These are phyloP conservation scores for Nymphaea colorata DNA, from an alignment of 164 flowering plant species.

Conservation along the genomic window DNA sequence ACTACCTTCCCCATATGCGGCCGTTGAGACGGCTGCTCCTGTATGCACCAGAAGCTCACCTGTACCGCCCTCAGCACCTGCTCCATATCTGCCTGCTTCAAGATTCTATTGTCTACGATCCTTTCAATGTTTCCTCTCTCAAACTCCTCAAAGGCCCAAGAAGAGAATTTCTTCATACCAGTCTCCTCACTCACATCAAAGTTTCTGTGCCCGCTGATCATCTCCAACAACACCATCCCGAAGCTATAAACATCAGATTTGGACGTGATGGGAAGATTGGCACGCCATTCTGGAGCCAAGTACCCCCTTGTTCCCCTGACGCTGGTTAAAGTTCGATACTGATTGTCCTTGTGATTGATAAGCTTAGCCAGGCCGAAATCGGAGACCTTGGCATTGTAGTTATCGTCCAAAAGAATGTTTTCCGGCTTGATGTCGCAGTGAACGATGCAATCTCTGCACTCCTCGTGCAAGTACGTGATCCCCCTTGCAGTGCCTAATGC, in stretches of 20 bases:
- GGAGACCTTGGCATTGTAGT: constrained; percentile 56
- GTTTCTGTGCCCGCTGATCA: constrained; percentile 67
- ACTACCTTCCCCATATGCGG: constrained; percentile 30
- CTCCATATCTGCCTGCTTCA: constrained; percentile 17
- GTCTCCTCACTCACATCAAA: constrained; percentile 59
- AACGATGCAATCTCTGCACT: constrained; percentile 78
- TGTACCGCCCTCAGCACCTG: constrained; percentile 15
- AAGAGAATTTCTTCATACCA: constrained; percentile 40
- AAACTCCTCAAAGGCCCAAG: constrained; percentile 78
- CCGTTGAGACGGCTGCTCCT: constrained; percentile 29
- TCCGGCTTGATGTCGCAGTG: constrained; percentile 90
- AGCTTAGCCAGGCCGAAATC: constrained; percentile 82
- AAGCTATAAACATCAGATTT: constrained; percentile 75
- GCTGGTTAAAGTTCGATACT: constrained; percentile 48
- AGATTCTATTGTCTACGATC: constrained; percentile 19
- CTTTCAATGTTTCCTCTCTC: constrained; percentile 40
- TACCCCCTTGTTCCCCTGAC: constrained; percentile 77
- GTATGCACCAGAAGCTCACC: constrained; percentile 32
- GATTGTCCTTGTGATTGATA: constrained; percentile 47
- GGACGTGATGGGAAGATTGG: constrained; percentile 71
- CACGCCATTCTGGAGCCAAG: constrained; percentile 84
- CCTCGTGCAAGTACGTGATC: constrained; percentile 78
- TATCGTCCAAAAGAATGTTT: constrained; percentile 74
- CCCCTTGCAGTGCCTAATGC: constrained; percentile 82
- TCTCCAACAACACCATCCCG: constrained; percentile 81